Evolutionary conservation across 2,329 filamentous ascomycete species (phyloP).

Genomic region (Hypoxylon sp.): DNA sequence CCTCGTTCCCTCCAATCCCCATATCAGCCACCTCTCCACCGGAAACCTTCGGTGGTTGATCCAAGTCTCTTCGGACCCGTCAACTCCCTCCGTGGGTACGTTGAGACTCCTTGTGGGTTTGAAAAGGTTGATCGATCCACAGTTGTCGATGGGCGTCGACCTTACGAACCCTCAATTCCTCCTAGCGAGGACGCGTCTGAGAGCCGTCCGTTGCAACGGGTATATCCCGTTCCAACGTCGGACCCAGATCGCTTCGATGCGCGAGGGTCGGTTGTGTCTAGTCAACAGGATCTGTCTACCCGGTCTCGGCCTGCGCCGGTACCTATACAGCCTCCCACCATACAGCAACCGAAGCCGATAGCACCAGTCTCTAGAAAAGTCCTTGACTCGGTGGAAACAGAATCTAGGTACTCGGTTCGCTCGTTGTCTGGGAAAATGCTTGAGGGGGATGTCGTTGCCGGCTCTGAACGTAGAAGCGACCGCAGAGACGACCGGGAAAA

Average conservation of each 20-base stretch:
- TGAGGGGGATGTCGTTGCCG: slow-evolving; percentile 63
- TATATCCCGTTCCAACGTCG: slow-evolving; percentile 76
- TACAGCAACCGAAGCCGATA: slow-evolving; percentile 90
- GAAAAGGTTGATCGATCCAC: slow-evolving; percentile 57
- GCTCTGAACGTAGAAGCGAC: slow-evolving; percentile 55
- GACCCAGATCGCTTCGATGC: slow-evolving; percentile 76
- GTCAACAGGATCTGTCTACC: slow-evolving; percentile 58
- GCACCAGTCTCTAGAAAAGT: slow-evolving; percentile 78
- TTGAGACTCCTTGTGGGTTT: slow-evolving; percentile 70
- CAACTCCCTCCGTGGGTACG: slow-evolving; percentile 72
- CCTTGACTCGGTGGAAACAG: slow-evolving; percentile 68
- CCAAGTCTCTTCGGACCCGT: slow-evolving; percentile 71
- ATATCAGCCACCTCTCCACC: slow-evolving; percentile 47
- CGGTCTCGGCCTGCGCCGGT: slow-evolving; percentile 70
- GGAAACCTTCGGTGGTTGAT: slow-evolving; percentile 66
- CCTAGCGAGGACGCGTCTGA: slow-evolving; percentile 57
- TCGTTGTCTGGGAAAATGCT: slow-evolving; percentile 59
- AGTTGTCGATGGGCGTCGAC: slow-evolving; percentile 47
- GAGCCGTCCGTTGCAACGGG: slow-evolving; percentile 68
- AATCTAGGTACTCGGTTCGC: slow-evolving; percentile 55
- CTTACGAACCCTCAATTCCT: slow-evolving; percentile 57
- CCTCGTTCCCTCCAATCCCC: slow-evolving; percentile 43
- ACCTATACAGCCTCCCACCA: slow-evolving; percentile 68
- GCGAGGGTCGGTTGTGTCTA: slow-evolving; percentile 64
- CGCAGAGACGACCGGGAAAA: slow-evolving; percentile 51